Conservation (phyloP, 2,329 filamentous ascomycete species). For the Fusarium tupiense region DNA sequence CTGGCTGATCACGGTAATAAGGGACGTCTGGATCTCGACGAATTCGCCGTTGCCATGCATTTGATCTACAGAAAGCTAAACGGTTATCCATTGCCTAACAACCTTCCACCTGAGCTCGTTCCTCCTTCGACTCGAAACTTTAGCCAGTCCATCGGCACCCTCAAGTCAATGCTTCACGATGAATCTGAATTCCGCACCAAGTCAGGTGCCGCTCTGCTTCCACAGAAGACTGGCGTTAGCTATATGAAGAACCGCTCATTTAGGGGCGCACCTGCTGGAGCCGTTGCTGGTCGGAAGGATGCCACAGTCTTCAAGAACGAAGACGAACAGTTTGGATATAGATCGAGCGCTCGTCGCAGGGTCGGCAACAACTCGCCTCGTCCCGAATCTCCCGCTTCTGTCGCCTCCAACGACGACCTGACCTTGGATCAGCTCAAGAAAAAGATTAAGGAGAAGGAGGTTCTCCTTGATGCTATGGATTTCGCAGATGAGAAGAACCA, state of each 20-base stretch:
- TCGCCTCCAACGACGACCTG: slow-evolving; percentile 81
- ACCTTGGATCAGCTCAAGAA: slow-evolving; percentile 89
- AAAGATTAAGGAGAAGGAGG: slow-evolving; percentile 92
- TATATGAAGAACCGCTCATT: slow-evolving; percentile 98
- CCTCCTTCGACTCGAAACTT: slow-evolving; percentile 95
- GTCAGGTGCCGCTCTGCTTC: slow-evolving; percentile 87
- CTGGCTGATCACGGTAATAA: slow-evolving; percentile 93
- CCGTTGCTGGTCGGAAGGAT: slow-evolving; percentile 79
- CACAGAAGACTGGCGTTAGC: slow-evolving; percentile 97
- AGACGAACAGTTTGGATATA: slow-evolving; percentile 90
- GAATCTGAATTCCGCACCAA: slow-evolving; percentile 92
- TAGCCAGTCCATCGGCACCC: slow-evolving; percentile 89
- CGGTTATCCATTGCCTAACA: slow-evolving; percentile 89
- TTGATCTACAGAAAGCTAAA: slow-evolving; percentile 97
- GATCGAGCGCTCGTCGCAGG: slow-evolving; percentile 90
- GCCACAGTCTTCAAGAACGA: slow-evolving; percentile 98
- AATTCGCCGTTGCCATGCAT: slow-evolving; percentile 99
- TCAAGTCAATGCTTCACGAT: slow-evolving; percentile 88
- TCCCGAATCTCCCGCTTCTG: slow-evolving; percentile 76
- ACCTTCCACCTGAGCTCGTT: slow-evolving; percentile 89
- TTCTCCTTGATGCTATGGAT: slow-evolving; percentile 94
- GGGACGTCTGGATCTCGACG: slow-evolving; percentile 92
- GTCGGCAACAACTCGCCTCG: slow-evolving; percentile 84
- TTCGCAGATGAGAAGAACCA: slow-evolving; percentile 90
- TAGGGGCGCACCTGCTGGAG: slow-evolving; percentile 68